Percentiles rank a stretch among this genome's conserved stretches.
These are phyloP conservation scores for Cytospora chrysosperma DNA, from an alignment of 2,329 filamentous ascomycete genomes.

Conservation along the genomic window DNA sequence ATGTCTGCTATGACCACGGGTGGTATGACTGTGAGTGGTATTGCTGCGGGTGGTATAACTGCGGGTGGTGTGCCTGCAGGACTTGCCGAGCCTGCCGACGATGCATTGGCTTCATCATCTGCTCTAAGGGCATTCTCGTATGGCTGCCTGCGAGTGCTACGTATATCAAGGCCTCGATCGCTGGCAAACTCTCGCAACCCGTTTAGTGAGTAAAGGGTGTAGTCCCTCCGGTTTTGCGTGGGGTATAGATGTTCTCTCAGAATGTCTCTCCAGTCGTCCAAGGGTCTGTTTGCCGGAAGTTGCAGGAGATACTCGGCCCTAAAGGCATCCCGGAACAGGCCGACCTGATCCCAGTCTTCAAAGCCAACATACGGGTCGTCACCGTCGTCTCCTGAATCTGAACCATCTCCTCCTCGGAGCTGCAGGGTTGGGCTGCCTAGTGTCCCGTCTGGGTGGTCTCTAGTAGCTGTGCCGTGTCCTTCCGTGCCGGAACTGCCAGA, in stretches of 20 bases:
- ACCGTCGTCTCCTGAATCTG: neutral
- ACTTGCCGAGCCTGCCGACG: no score
- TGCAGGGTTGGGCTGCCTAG: neutral
- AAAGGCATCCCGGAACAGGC: neutral
- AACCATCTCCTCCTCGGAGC: neutral
- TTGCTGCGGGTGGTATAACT: no score
- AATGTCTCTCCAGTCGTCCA: neutral
- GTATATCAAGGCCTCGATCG: neutral
- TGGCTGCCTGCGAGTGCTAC: neutral
- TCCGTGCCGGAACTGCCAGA: neutral
- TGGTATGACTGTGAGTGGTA: no score
- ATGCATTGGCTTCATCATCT: neutral
- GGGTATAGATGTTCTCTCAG: neutral
- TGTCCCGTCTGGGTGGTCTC: neutral
- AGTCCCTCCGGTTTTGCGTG: neutral
- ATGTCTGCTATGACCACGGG: no score
- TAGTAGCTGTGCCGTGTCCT: neutral
- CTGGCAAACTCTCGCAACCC: neutral
- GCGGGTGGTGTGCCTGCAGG: no score
- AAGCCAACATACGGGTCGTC: neutral
- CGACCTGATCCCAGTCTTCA: neutral
- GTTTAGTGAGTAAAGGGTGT: neutral
- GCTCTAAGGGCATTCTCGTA: neutral
- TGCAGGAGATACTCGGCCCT: neutral
- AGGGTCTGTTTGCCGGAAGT: rapidly evolving